Percentiles rank a stretch among this genome's conserved stretches.
Evolutionary conservation across 2,329 filamentous ascomycete genomes (phyloP).

Genomic region (Cercospora sojina): DNA sequence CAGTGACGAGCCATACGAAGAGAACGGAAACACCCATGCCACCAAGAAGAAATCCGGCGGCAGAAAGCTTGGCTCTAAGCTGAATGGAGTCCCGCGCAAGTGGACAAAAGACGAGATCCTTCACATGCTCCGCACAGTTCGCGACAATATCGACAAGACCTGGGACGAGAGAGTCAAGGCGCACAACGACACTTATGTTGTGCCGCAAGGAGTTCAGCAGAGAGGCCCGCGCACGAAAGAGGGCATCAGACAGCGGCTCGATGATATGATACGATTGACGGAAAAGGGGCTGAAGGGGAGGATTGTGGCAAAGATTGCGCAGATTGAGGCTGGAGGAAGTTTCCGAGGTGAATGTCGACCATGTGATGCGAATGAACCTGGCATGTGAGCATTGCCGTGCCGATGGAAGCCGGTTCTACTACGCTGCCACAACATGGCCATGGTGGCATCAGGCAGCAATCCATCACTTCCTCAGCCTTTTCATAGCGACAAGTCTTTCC

Average conservation of each 20-base stretch:
- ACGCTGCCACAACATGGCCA: background rate
- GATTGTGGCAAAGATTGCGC: constrained; percentile 4
- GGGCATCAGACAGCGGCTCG: constrained; percentile 4
- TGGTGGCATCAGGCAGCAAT: background rate
- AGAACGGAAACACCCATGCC: background rate
- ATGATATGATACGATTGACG: constrained; percentile 1
- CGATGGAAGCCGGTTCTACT: background rate
- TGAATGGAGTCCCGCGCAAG: background rate
- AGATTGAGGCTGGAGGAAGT: background rate
- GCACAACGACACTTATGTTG: background rate
- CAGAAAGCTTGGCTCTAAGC: background rate
- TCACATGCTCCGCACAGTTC: background rate
- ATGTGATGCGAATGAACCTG: background rate
- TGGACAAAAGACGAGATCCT: background rate
- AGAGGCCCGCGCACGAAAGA: background rate
- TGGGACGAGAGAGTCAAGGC: background rate
- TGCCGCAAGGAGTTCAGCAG: background rate
- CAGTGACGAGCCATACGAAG: background rate
- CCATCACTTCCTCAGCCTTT: background rate
- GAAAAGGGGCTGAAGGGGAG: background rate
- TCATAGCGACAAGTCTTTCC: background rate
- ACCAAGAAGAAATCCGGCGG: background rate
- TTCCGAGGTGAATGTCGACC: background rate
- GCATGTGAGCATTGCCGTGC: background rate
- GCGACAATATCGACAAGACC: background rate